Evolutionary conservation across 345 rosid genomes (phyloP).

Genomic region (Bretschneidera sinensis): DNA sequence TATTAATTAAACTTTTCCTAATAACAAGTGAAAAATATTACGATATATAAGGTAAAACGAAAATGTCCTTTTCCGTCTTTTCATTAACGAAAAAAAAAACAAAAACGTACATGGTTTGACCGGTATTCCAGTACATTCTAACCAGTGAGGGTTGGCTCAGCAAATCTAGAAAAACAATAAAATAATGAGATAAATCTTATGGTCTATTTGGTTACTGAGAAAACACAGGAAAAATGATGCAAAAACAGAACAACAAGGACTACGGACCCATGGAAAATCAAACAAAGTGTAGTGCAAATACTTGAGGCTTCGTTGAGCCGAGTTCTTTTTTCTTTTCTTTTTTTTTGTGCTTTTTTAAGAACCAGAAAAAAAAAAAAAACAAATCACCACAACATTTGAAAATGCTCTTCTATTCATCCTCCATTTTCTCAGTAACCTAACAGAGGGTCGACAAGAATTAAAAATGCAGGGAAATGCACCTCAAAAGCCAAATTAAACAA

Average conservation of each 20-base stretch:
- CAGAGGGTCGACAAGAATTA: constrained; percentile 5
- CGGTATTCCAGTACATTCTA: no score
- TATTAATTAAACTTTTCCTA: not conserved
- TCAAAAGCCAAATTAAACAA: constrained; percentile 13
- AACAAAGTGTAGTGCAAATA: not conserved
- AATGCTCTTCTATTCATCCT: not conserved
- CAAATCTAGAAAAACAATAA: not conserved
- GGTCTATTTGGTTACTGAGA: constrained; percentile 16
- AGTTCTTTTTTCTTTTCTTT: not conserved
- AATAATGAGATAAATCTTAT: not conserved
- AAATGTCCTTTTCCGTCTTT: not conserved
- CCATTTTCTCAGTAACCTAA: constrained; percentile 24
- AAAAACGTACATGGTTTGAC: no score
- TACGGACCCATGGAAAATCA: not conserved
- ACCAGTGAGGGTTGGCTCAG: no score
- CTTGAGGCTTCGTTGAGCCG: not conserved
- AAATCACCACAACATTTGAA: not conserved
- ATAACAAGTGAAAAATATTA: no score
- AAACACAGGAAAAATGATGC: constrained; percentile 5
- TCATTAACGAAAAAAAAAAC: no score
- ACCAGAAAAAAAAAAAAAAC: constrained; percentile 8
- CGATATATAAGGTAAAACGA: not conserved
- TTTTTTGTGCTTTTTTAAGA: not conserved
- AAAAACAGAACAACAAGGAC: not conserved
- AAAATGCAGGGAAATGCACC: not conserved